These are phyloP conservation scores for Fomitopsis pulvina DNA, from an alignment of 768 basidiomycete genomes.

Conservation along the genomic window DNA sequence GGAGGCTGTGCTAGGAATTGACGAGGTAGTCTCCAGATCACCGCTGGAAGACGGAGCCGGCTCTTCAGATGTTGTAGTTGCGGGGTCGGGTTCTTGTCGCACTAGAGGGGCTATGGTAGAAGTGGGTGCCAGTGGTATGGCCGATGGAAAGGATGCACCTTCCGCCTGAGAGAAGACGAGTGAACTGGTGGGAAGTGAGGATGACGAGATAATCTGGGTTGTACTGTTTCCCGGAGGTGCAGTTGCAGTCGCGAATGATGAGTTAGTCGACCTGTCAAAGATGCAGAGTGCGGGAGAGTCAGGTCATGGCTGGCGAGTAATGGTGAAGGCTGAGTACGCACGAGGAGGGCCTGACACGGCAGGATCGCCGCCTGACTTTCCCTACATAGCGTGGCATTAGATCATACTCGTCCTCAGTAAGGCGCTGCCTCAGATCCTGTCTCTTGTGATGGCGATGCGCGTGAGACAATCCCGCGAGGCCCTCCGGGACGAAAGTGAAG, in stretches of 20 bases:
- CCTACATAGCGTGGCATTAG: neutral
- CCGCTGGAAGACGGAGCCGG: neutral
- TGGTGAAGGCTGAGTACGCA: neutral
- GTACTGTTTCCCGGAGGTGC: too few relatives aligned
- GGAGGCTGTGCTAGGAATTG: conserved; percentile 6
- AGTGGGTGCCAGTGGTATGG: conserved; percentile 7
- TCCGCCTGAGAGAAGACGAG: conserved; percentile 1
- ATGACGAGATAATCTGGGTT: too few relatives aligned
- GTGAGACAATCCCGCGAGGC: conserved; percentile 21
- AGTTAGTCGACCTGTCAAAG: too few relatives aligned
- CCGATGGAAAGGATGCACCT: conserved; percentile 1
- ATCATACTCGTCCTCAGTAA: neutral
- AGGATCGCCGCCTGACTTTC: neutral
- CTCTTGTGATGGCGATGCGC: conserved; percentile 9
- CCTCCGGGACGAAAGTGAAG: conserved; percentile 15
- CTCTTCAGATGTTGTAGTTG: neutral
- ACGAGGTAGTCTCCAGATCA: conserved; percentile 5
- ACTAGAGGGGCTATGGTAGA: neutral
- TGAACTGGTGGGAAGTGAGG: too few relatives aligned
- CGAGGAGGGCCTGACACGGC: neutral
- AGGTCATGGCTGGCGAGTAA: too few relatives aligned
- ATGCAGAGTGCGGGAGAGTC: too few relatives aligned
- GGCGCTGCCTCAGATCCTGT: neutral
- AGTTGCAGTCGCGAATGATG: too few relatives aligned
- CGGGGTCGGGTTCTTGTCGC: neutral